phyloP scores from a whole-genome alignment of 1,139 yeast genomes.

The Pichia sp. region DNA sequence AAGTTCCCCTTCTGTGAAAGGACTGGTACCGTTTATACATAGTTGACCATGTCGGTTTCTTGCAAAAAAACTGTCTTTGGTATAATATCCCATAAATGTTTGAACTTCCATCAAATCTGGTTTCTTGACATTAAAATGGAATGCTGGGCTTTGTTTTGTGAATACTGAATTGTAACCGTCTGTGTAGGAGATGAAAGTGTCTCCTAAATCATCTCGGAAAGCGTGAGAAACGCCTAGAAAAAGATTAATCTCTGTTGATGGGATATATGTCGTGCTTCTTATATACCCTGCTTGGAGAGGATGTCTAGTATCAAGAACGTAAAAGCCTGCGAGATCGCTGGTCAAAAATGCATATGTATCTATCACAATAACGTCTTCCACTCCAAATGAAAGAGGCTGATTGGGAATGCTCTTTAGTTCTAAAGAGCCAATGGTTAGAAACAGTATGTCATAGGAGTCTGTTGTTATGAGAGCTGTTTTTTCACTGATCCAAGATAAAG shows the following conservation, averaged over 20 bases:
- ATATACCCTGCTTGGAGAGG: not conserved
- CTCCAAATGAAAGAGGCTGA: not conserved
- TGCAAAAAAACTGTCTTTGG: not conserved
- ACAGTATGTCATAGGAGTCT: not conserved
- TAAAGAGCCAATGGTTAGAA: not conserved
- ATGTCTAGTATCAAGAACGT: not conserved
- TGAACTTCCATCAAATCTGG: not conserved
- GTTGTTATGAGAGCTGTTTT: not conserved
- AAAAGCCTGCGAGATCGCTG: constrained; percentile 1
- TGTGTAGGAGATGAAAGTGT: not conserved
- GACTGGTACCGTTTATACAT: not conserved
- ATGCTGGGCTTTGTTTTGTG: not conserved
- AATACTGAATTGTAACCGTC: constrained; percentile 9
- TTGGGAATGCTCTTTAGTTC: not conserved
- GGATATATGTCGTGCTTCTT: not conserved
- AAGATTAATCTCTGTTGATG: constrained; percentile 3
- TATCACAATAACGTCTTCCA: not conserved
- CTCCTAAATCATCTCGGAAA: not conserved
- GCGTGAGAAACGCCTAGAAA: constrained; percentile 3
- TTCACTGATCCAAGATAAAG: not conserved
- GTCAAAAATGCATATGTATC: not conserved
- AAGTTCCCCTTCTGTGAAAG: not conserved
- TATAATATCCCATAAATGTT: not conserved
- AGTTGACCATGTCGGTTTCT: not conserved
- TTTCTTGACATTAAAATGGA: not conserved